Conservation (phyloP, 108 stramenopile species). For the Cyclotella atomus region DNA sequence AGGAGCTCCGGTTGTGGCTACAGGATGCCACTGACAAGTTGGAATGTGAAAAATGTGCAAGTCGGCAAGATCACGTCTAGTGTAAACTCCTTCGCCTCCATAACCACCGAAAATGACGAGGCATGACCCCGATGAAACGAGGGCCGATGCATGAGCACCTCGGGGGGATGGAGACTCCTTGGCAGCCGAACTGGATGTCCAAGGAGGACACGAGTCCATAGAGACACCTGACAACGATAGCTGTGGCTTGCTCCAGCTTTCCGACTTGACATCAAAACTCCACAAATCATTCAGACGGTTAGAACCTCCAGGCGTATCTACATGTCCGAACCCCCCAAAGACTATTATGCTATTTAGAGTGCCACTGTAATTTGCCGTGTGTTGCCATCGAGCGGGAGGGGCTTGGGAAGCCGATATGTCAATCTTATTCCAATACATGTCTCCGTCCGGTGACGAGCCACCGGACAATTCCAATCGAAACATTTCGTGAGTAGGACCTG, state of each 20-base stretch:
- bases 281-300: constrained; percentile 75
- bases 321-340: constrained; percentile 74
- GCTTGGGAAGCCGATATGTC: neutral
- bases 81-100: constrained; percentile 71
- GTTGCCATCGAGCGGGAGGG: constrained; percentile 72
- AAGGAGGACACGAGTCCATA: constrained; percentile 9
- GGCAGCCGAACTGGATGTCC: constrained; percentile 24
- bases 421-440: constrained; percentile 56
- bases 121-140: constrained; percentile 29
- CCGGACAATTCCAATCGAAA: constrained; percentile 76
- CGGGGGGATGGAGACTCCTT: constrained; percentile 48
- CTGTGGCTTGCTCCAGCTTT: constrained; percentile 35
- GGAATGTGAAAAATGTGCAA: constrained; percentile 59
- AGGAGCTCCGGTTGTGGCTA: constrained; percentile 51
- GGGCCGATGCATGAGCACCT: constrained; percentile 67
- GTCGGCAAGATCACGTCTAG: constrained; percentile 76
- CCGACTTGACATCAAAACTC: constrained; percentile 62
- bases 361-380: constrained; percentile 56
- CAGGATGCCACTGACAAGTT: constrained; percentile 49
- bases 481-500: constrained; percentile 71
- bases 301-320: constrained; percentile 18
- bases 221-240: neutral
- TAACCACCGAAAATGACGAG: constrained; percentile 81
- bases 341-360: constrained; percentile 47
- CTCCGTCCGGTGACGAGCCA: constrained; percentile 23